A percentile compares a stretch with the other conserved stretches of the same genome.
Evolutionary conservation across 129 eudicot species (phyloP).

Genomic region (Artemisia argyi): DNA sequence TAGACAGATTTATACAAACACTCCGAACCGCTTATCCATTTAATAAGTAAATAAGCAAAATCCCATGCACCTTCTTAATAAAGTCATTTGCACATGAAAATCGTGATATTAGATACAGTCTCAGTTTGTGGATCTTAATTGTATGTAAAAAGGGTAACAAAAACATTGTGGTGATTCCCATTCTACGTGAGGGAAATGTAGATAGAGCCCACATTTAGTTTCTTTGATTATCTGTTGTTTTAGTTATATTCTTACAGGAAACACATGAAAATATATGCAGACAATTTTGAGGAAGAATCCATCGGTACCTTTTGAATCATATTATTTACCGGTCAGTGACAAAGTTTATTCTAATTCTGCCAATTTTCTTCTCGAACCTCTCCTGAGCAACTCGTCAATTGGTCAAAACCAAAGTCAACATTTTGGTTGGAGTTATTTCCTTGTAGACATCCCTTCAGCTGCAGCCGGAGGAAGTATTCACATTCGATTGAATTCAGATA

Average conservation of each 20-base stretch:
- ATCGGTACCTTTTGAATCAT: slow-evolving; percentile 68
- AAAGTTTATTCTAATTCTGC: slow-evolving; percentile 50
- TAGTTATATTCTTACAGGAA: slow-evolving; percentile 40
- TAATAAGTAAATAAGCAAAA: too few species aligned
- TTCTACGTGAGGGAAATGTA: slow-evolving; percentile 10
- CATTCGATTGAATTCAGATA: slow-evolving; percentile 51
- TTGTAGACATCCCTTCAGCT: slow-evolving; percentile 76
- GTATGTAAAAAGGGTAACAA: slow-evolving; percentile 10
- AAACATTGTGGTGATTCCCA: not conserved
- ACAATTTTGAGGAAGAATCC: slow-evolving; percentile 70
- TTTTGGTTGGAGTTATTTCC: slow-evolving; percentile 75
- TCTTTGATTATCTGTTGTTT: slow-evolving; percentile 25
- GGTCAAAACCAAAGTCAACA: slow-evolving; percentile 36
- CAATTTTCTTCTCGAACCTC: slow-evolving; percentile 75
- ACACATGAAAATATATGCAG: slow-evolving; percentile 75
- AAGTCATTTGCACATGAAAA: slow-evolving; percentile 7
- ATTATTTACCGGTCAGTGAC: slow-evolving; percentile 63
- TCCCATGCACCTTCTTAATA: not conserved
- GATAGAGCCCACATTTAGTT: slow-evolving; percentile 20
- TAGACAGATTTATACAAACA: too few species aligned
- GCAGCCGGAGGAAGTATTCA: slow-evolving; percentile 92
- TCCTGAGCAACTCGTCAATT: slow-evolving; percentile 56
- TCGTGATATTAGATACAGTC: not conserved
- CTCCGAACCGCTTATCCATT: too few species aligned
- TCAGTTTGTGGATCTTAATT: slow-evolving; percentile 1